Conservation (phyloP, 441 rosid genomes). For the Rhodomyrtus psidioides region DNA sequence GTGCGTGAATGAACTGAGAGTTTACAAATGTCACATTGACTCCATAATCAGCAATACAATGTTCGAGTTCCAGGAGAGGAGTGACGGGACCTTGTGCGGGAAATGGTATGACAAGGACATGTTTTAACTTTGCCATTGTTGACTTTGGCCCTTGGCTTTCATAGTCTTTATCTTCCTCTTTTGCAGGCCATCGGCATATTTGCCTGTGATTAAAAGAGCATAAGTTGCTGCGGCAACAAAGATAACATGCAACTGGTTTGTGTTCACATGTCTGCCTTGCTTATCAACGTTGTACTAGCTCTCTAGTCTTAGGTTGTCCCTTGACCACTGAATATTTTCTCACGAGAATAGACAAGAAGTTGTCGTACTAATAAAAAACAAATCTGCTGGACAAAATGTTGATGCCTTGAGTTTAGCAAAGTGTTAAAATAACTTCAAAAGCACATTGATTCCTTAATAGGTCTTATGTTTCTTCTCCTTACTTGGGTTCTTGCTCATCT, state of each 20-base stretch:
- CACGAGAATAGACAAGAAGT: neutral
- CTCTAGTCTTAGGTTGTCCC: neutral
- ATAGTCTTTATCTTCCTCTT: no score
- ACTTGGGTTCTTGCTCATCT: neutral
- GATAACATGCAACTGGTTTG: neutral
- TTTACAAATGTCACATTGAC: slow-evolving; percentile 13
- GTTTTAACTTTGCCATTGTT: neutral
- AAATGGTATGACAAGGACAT: slow-evolving; percentile 14
- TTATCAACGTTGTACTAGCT: neutral
- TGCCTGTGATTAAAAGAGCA: no score
- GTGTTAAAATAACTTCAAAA: neutral
- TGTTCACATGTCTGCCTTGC: neutral
- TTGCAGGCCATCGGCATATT: no score
- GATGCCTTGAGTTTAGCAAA: neutral
- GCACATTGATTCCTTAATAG: neutral
- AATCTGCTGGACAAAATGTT: neutral
- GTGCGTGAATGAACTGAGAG: slow-evolving; percentile 1
- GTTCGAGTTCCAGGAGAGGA: slow-evolving; percentile 23
- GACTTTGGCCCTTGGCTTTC: neutral
- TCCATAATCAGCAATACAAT: slow-evolving; percentile 12
- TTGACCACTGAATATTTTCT: no score
- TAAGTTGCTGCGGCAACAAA: neutral
- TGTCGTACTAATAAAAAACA: neutral
- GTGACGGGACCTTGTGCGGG: slow-evolving; percentile 30
- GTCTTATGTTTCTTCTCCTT: no score